Base-by-base conservation (phyloP, 2,329 filamentous ascomycete genomes). In the Trichoderma oligosporum region DNA sequence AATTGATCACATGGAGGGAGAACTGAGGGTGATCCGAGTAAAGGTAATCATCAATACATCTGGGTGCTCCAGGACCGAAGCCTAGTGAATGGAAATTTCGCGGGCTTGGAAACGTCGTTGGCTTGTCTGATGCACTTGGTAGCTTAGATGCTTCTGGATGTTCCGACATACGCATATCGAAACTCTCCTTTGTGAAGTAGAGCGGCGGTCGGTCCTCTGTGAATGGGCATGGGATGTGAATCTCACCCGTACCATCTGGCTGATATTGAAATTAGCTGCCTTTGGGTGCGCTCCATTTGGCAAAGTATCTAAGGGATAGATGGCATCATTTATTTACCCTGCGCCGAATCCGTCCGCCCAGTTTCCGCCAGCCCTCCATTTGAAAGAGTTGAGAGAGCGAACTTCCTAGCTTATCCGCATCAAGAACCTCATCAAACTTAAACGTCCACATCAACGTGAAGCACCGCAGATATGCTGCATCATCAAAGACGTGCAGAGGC, bases 381-480 rank as follows among this genome's bases (percentile, higher is more conserved):
- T 48, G 42, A 9, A 56, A 48, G n/a, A 56, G 53, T 33, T 33
- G 33, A 2, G 44, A 56, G 8, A 56, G 53, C 18, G 53, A 39
- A 20, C 11, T 24, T 16, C 42, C 53, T 44, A 56, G 35, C 20
- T 25, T 41, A 25, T 56, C 53, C 4, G 44, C 53, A 7, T 56
- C 25, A 0, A 56, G 53, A 27, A 56, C 53, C 11, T 56, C 42
- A 3, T 56, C 44, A 31, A 56, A 56, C 5, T 14, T 47, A 7
- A 56, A 46, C 22, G 51, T 55, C 51, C 51, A 55, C 51, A 55
- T 46, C 29, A 55, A 12, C 16, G 51, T 55, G 22, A 29, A 29
- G n/a, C 22, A 22, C 31, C 41, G 41, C 31, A 55, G 31, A 16
- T 22, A 45, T 7, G 8, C 16, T 14, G 51, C 45, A 7, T 55